Conservation (phyloP, 805 yeast species). For the Metschnikowia henanensis region DNA sequence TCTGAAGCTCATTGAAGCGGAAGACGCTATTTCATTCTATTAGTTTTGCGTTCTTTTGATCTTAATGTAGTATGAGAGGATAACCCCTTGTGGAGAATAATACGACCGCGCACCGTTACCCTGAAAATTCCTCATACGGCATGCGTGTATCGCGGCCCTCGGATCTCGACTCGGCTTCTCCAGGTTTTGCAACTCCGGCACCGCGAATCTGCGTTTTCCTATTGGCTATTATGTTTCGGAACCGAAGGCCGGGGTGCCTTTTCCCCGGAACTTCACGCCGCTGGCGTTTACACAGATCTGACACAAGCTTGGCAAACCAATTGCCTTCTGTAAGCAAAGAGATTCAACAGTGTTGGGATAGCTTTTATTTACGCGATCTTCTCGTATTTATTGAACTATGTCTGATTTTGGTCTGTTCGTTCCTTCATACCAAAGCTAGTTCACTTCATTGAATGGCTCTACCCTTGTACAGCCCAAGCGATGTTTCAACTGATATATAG, state of each 20-base stretch:
- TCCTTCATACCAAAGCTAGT: too few relatives aligned
- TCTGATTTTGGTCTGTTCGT: too few relatives aligned
- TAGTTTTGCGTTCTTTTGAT: background rate
- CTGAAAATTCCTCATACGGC: background rate
- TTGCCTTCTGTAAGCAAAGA: too few relatives aligned
- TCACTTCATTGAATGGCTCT: too few relatives aligned
- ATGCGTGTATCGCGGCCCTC: slow-evolving; percentile 4
- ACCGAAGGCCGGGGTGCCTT: slow-evolving; percentile 19
- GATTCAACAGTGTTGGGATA: too few relatives aligned
- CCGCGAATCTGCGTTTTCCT: slow-evolving; percentile 14
- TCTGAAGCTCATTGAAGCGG: too few relatives aligned
- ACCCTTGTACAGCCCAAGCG: too few relatives aligned
- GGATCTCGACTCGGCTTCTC: slow-evolving; percentile 17
- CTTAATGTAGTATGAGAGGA: background rate
- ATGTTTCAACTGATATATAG: too few relatives aligned
- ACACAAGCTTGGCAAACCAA: background rate
- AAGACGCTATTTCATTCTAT: too few relatives aligned
- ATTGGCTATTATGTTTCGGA: slow-evolving; percentile 25
- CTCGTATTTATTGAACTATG: too few relatives aligned
- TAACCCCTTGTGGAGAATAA: too few relatives aligned
- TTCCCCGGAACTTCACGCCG: background rate
- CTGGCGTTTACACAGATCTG: background rate
- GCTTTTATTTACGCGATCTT: too few relatives aligned
- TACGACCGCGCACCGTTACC: background rate
- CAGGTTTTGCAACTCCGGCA: slow-evolving; percentile 26